Evolutionary conservation across 352 stramenopile genomes (phyloP), one percentile per base, ranked within the genome.

Genomic region (Phytophthora europaea): DNA sequence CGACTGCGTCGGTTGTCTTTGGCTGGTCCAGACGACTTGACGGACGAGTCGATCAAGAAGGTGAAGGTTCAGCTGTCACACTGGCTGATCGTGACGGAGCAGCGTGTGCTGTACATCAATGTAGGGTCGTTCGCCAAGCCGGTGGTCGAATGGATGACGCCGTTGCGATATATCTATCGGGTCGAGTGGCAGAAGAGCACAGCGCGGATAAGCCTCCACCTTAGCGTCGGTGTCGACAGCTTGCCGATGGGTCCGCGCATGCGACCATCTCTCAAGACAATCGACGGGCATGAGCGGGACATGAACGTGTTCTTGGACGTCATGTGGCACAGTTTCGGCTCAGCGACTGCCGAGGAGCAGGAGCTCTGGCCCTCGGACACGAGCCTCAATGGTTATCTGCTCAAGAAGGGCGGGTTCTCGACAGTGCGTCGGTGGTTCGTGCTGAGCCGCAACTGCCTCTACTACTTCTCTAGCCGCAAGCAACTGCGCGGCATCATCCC

Each of bases 351-450:
- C 12, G 89, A 96, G 60, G 87, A 96, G 66, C 91, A 97, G 54
- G 91, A 97, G 65, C 67, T 97, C 12, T 97, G 90, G 87, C 91
- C 91, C 10, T 97, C 91, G 1, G 91, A 97, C 76, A 96, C 89
- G 52, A 95, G 88, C 75, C 79, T 97, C 20, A 95, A 95, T 20
- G 88, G 90, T 16, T 94, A 91, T 31, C 61, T 96, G 66, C 76
- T 97, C 15, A 95, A 95, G 67, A 95, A 95, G 48, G 83, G 85
- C 9, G 87, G 89, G 3, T 94, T 94, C 61, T 92, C 88, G 20
- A 94, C 85, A 0, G 84, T 92, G 45, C 88, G 87, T 70, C 88
- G 90, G 13, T 97, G 91, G 91, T 96, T 95, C 57, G 89, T 97
- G 67, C 73, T 97, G 16, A 95, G 89, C 48, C 89, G 89, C 69